Conservation (phyloP, 1,139 yeast species). For the Kluyveromyces marxianus region DNA sequence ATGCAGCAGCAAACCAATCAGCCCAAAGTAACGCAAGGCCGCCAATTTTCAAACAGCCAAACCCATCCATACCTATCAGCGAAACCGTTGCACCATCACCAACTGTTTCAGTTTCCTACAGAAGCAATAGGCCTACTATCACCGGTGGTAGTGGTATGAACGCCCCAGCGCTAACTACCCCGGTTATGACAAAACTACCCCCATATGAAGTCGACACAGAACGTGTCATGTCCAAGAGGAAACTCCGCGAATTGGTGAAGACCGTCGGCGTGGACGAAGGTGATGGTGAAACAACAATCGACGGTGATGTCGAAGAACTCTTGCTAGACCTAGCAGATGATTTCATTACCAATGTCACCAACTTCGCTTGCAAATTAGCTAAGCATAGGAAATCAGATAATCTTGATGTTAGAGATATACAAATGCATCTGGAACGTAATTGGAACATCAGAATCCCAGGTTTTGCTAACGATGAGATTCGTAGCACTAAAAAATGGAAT, state of each 20-base stretch:
- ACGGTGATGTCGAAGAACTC: constrained; percentile 92
- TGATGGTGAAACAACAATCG: constrained; percentile 83
- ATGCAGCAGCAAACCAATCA: constrained; percentile 35
- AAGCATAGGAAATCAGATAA: constrained; percentile 89
- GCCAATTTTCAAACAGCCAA: constrained; percentile 54
- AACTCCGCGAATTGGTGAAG: constrained; percentile 75
- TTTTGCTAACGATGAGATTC: constrained; percentile 80
- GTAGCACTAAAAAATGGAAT: constrained; percentile 74
- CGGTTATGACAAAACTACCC: constrained; percentile 70
- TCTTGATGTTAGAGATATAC: constrained; percentile 83
- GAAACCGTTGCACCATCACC: constrained; percentile 57
- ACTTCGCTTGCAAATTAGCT: constrained; percentile 90
- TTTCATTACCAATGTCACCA: constrained; percentile 80
- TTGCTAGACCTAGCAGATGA: constrained; percentile 92
- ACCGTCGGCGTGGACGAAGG: constrained; percentile 80
- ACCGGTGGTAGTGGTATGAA: constrained; percentile 79
- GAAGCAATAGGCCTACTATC: constrained; percentile 69
- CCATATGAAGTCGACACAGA: constrained; percentile 78
- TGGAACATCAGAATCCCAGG: constrained; percentile 97
- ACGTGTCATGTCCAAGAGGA: constrained; percentile 80
- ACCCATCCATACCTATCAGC: constrained; percentile 69
- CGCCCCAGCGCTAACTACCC: constrained; percentile 61
- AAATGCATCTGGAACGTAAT: constrained; percentile 83
- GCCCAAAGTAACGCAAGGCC: constrained; percentile 29
- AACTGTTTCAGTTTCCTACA: constrained; percentile 54